phyloP scores from a whole-genome alignment of 306 rosid species.

The Quercus aquifolioides region DNA sequence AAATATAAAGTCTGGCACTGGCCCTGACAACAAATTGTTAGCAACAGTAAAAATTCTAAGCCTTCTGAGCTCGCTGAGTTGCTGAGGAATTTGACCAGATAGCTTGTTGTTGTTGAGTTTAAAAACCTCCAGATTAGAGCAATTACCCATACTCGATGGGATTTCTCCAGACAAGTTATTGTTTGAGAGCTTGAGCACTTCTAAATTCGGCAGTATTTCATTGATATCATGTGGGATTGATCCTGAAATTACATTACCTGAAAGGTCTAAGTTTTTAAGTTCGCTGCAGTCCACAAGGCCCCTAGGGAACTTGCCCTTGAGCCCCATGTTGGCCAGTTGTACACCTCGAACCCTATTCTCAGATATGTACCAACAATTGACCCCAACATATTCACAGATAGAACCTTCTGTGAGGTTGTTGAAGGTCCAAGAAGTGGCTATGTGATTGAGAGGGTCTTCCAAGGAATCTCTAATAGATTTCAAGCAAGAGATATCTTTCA shows the following conservation, averaged over 20 bases:
- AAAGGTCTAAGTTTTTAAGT: slow-evolving; percentile 77
- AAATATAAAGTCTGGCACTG: slow-evolving; percentile 30
- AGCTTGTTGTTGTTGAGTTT: slow-evolving; percentile 56
- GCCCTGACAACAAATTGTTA: slow-evolving; percentile 64
- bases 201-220: too few species aligned
- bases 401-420: slow-evolving; percentile 60
- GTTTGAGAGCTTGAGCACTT: too few species aligned
- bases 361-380: slow-evolving; percentile 84
- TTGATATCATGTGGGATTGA: slow-evolving; percentile 45
- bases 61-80: background rate
- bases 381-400: slow-evolving; percentile 60
- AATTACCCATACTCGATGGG: slow-evolving; percentile 38
- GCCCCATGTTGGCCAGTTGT: slow-evolving; percentile 59
- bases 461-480: slow-evolving; percentile 31
- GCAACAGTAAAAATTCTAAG: slow-evolving; percentile 31
- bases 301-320: slow-evolving; percentile 62
- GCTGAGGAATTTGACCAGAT: slow-evolving; percentile 64
- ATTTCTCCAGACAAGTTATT: slow-evolving; percentile 61
- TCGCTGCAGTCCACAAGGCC: slow-evolving; percentile 47
- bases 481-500: slow-evolving; percentile 59
- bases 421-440: slow-evolving; percentile 62
- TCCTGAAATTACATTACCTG: slow-evolving; percentile 54
- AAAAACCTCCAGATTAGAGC: slow-evolving; percentile 51
- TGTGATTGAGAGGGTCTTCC: slow-evolving; percentile 45
- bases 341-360: slow-evolving; percentile 60